Percentiles rank a stretch among this genome's conserved stretches.
phyloP scores from a whole-genome alignment of 352 stramenopile genomes.

The Pythium volutum region DNA sequence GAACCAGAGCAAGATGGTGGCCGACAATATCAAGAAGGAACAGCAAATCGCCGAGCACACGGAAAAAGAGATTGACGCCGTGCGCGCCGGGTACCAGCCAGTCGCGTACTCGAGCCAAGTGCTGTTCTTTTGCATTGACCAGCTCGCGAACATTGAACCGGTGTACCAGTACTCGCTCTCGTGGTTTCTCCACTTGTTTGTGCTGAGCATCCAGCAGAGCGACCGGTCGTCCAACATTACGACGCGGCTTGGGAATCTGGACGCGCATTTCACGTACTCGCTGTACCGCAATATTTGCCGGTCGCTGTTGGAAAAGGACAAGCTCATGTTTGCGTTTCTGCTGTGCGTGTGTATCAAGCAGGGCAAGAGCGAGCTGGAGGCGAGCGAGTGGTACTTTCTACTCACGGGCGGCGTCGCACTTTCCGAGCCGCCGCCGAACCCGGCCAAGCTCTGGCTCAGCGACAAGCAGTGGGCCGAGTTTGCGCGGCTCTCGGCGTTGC shows the following conservation, averaged over 20 bases:
- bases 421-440: conserved; percentile 88
- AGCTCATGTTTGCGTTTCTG: conserved; percentile 92
- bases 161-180: conserved; percentile 93
- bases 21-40: conserved; percentile 93
- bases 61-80: conserved; percentile 88
- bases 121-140: conserved; percentile 94
- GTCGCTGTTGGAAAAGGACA: conserved; percentile 92
- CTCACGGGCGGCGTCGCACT: conserved; percentile 92
- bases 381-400: conserved; percentile 91
- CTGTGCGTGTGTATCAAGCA: conserved; percentile 87
- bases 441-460: conserved; percentile 87
- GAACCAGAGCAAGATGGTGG: conserved; percentile 88
- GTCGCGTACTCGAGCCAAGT: conserved; percentile 90
- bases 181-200: conserved; percentile 93
- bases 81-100: conserved; percentile 85
- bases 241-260: conserved; percentile 76
- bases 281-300: conserved; percentile 92
- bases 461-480: conserved; percentile 93
- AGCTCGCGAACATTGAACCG: conserved; percentile 92
- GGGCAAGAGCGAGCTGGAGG: conserved; percentile 74
- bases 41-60: conserved; percentile 89
- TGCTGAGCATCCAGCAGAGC: conserved; percentile 86
- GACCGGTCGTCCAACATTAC: conserved; percentile 73
- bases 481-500: conserved; percentile 80
- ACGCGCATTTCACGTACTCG: conserved; percentile 90